These are phyloP conservation scores for Phytophthora syringae DNA, from an alignment of 352 stramenopile genomes.

Conservation along the genomic window DNA sequence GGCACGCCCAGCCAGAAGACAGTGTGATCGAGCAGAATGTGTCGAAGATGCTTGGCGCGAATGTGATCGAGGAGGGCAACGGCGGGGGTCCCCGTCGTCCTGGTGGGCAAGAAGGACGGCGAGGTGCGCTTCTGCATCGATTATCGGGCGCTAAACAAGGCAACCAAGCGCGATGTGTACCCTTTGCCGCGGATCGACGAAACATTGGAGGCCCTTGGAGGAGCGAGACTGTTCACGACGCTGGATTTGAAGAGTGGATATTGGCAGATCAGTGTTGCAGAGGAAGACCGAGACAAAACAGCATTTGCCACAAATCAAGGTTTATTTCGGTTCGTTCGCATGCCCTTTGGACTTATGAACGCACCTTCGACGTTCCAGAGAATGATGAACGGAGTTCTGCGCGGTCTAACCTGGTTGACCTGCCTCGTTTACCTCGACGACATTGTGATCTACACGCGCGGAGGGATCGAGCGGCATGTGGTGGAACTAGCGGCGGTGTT, in stretches of 20 bases:
- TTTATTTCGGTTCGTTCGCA: constrained; percentile 18
- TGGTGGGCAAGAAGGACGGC: constrained; percentile 27
- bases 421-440: constrained; percentile 38
- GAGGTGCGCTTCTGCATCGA: constrained; percentile 13
- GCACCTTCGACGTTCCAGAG: constrained; percentile 30
- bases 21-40: constrained; percentile 7
- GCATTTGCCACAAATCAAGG: constrained; percentile 24
- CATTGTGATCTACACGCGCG: constrained; percentile 24
- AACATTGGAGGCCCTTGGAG: neutral
- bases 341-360: constrained; percentile 30
- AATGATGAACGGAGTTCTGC: constrained; percentile 32
- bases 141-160: constrained; percentile 11
- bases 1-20: constrained; percentile 9
- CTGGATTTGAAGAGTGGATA: constrained; percentile 4
- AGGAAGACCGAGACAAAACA: constrained; percentile 22
- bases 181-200: neutral
- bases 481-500: constrained; percentile 26
- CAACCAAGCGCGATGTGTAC: constrained; percentile 5
- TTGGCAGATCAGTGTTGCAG: constrained; percentile 18
- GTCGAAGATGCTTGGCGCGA: constrained; percentile 9
- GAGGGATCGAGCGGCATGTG: constrained; percentile 13
- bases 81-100: constrained; percentile 25
- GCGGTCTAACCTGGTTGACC: constrained; percentile 20
- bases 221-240: neutral
- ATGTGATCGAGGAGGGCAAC: constrained; percentile 17